These are phyloP conservation scores for Phaeosphaeriaceae sp. DNA, from an alignment of 2,329 filamentous ascomycete genomes.

Conservation along the genomic window DNA sequence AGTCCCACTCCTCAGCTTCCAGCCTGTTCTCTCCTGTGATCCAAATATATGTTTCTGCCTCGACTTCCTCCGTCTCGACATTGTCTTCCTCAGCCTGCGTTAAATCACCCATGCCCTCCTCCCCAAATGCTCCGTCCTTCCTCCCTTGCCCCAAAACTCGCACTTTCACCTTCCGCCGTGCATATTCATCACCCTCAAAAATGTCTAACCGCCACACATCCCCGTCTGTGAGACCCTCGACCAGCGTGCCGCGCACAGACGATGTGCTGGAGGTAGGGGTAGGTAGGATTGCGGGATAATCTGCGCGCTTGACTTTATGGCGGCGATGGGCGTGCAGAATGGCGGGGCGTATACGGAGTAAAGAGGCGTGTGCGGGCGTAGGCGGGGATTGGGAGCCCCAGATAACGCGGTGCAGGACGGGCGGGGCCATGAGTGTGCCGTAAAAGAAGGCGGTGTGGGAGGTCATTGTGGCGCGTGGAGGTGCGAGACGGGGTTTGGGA, in stretches of 20 bases:
- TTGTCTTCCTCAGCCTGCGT: conserved; percentile 34
- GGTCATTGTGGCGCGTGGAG: conserved; percentile 14
- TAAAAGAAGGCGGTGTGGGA: conserved; percentile 69
- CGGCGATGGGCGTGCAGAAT: conserved; percentile 77
- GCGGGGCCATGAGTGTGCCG: conserved; percentile 80
- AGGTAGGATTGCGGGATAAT: conserved; percentile 81
- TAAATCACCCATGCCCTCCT: conserved; percentile 27
- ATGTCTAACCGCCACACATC: conserved; percentile 78
- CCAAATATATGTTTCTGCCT: conserved; percentile 61
- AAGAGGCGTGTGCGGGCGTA: conserved; percentile 56
- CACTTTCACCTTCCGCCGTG: conserved; percentile 58
- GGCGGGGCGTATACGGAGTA: conserved; percentile 74
- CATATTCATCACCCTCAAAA: conserved; percentile 83
- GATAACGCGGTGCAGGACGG: conserved; percentile 85
- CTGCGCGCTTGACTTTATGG: conserved; percentile 69
- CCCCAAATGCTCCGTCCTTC: too few relatives aligned
- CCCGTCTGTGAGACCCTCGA: conserved; percentile 77
- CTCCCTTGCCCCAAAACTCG: conserved; percentile 42
- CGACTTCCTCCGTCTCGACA: conserved; percentile 48
- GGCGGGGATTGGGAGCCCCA: conserved; percentile 65
- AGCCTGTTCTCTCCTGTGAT: conserved; percentile 57
- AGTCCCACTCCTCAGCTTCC: conserved; percentile 85
- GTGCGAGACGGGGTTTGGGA: conserved; percentile 3
- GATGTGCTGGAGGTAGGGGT: conserved; percentile 5
- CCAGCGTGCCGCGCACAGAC: conserved; percentile 74